Conservation (phyloP, 495 filamentous ascomycete genomes). For the Hypoxylon perforatum region DNA sequence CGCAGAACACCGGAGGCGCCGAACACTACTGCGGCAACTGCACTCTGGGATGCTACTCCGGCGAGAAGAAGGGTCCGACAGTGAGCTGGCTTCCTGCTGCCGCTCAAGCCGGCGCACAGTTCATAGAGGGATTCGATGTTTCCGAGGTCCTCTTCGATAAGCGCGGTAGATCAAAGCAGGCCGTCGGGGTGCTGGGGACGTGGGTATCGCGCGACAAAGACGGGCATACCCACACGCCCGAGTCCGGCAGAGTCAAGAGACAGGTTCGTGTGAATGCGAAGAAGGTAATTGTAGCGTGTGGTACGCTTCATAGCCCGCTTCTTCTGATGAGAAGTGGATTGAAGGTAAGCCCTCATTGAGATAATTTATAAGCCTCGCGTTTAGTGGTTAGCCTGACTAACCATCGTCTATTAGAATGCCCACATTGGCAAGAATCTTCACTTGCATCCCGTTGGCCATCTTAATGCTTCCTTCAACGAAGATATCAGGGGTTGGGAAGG, state of each 20-base stretch:
- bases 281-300: slow-evolving; percentile 80
- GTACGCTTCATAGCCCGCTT: slow-evolving; percentile 78
- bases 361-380: background rate
- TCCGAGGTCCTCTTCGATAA: slow-evolving; percentile 75
- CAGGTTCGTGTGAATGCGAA: slow-evolving; percentile 80
- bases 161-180: slow-evolving; percentile 64
- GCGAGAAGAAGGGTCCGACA: slow-evolving; percentile 80
- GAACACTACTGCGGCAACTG: slow-evolving; percentile 85
- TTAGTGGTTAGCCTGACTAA: slow-evolving; percentile 30
- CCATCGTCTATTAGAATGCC: slow-evolving; percentile 68
- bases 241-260: slow-evolving; percentile 57
- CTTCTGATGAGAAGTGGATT: slow-evolving; percentile 78
- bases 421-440: slow-evolving; percentile 89
- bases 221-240: slow-evolving; percentile 63
- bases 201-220: slow-evolving; percentile 78
- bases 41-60: slow-evolving; percentile 75
- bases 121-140: slow-evolving; percentile 81
- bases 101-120: slow-evolving; percentile 74
- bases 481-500: slow-evolving; percentile 83
- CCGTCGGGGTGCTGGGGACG: slow-evolving; percentile 73
- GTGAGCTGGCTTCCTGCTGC: slow-evolving; percentile 84
- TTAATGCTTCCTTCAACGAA: slow-evolving; percentile 72
- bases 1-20: slow-evolving; percentile 79
- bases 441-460: slow-evolving; percentile 76
- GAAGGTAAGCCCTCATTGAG: slow-evolving; percentile 50